phyloP scores from a whole-genome alignment of 2,329 filamentous ascomycete genomes.

The Fusarium austroafricanum region DNA sequence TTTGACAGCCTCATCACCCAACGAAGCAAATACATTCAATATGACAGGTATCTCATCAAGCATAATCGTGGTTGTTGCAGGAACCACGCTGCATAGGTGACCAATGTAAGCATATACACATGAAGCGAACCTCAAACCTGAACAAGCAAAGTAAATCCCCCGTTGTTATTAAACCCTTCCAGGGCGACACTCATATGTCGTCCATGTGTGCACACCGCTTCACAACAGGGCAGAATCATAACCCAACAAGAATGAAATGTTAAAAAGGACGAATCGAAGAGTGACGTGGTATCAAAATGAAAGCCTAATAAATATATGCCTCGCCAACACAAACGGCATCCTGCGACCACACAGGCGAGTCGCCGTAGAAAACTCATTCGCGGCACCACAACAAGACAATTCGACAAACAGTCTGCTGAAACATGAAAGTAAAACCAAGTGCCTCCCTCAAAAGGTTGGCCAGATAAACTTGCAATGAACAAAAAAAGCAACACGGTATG shows the following conservation, averaged over 20 bases:
- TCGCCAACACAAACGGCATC: constrained; percentile 37
- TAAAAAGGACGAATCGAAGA: constrained; percentile 41
- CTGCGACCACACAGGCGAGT: constrained; percentile 38
- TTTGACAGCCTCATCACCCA: background rate
- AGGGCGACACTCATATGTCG: background rate
- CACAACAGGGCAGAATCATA: constrained; percentile 1
- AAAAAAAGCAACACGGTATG: constrained; percentile 33
- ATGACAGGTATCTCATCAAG: constrained; percentile 12
- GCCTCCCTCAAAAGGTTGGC: constrained; percentile 36
- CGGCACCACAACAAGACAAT: constrained; percentile 13
- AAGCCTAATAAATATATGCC: constrained; percentile 46
- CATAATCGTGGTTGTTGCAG: constrained; percentile 20
- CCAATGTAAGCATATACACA: background rate
- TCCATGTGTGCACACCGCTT: constrained; percentile 3
- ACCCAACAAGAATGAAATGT: constrained; percentile 18
- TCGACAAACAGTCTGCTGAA: constrained; percentile 39
- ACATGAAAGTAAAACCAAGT: constrained; percentile 23
- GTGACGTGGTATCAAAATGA: constrained; percentile 48
- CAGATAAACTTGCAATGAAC: constrained; percentile 20
- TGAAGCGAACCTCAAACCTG: background rate
- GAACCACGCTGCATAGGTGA: constrained; percentile 10
- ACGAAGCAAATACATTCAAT: background rate
- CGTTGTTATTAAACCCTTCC: background rate
- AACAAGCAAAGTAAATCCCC: too few relatives aligned
- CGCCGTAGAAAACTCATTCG: constrained; percentile 36